phyloP scores from a whole-genome alignment of 805 yeast genomes.

The Pichia eremophila region DNA sequence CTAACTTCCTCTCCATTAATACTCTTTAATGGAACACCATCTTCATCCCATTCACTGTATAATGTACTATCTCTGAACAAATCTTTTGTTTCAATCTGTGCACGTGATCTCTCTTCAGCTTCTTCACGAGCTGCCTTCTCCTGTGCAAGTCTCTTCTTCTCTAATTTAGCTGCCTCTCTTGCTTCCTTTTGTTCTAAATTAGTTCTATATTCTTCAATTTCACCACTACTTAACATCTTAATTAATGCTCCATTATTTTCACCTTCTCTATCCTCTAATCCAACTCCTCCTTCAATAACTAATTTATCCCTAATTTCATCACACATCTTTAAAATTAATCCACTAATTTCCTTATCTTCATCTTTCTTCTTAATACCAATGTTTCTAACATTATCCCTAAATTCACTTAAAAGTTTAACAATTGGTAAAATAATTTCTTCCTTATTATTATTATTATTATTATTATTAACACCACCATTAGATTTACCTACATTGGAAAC shows the following conservation, averaged over 20 bases:
- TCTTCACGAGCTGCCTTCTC: conserved; percentile 59
- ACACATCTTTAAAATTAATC: conserved; percentile 52
- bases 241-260: conserved; percentile 72
- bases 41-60: conserved; percentile 73
- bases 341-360: not conserved
- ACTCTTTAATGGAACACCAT: conserved; percentile 75
- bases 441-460: conserved; percentile 12
- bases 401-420: conserved; percentile 63
- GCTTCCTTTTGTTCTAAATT: conserved; percentile 52
- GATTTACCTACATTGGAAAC: not conserved
- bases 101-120: conserved; percentile 52
- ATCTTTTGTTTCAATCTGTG: conserved; percentile 59
- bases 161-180: conserved; percentile 44
- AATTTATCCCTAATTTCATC: conserved; percentile 69
- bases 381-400: conserved; percentile 74
- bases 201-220: conserved; percentile 45
- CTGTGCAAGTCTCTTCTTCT: conserved; percentile 49
- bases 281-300: conserved; percentile 64
- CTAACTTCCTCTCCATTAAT: conserved; percentile 73
- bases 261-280: conserved; percentile 73
- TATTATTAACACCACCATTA: conserved; percentile 12
- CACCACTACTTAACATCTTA: conserved; percentile 66
- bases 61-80: conserved; percentile 53
- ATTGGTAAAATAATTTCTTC: conserved; percentile 78
- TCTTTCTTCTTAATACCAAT: conserved; percentile 38